These are phyloP conservation scores for Fragaria vesca DNA, from an alignment of 306 rosid genomes.

Conservation along the genomic window DNA sequence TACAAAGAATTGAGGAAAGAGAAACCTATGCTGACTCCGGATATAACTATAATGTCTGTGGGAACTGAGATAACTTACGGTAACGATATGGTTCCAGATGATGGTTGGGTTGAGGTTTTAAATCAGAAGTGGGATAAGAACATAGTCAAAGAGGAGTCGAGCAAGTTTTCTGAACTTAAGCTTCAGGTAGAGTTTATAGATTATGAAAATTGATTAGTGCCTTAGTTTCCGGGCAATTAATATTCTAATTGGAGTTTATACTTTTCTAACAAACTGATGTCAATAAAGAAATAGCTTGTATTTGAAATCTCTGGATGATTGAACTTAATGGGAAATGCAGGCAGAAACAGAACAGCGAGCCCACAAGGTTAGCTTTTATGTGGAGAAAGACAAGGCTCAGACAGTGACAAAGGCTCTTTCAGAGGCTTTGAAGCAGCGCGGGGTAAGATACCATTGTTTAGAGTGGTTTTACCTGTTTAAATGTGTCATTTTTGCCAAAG, in stretches of 20 bases:
- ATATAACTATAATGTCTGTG: conserved; percentile 90
- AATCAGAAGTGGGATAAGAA: conserved; percentile 79
- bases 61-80: conserved; percentile 99
- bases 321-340: conserved; percentile 45
- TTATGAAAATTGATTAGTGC: conserved; percentile 12
- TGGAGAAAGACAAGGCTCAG: conserved; percentile 73
- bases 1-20: conserved; percentile 86
- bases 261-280: neutral
- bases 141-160: conserved; percentile 69
- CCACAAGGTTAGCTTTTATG: conserved; percentile 90
- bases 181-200: conserved; percentile 60
- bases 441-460: conserved; percentile 53
- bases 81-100: conserved; percentile 71
- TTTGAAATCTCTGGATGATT: conserved; percentile 17
- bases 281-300: conserved; percentile 11
- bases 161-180: conserved; percentile 71
- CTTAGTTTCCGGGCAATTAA: conserved; percentile 15
- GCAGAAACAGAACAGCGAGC: conserved; percentile 83
- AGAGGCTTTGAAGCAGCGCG: conserved; percentile 51
- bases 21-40: conserved; percentile 96
- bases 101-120: conserved; percentile 81
- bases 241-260: neutral
- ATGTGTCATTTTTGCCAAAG: neutral
- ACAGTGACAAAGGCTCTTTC: conserved; percentile 66
- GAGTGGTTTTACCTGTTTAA: conserved; percentile 11